phyloP scores from a whole-genome alignment of 352 stramenopile species.

The Thalassiosira livingstoniorum region DNA sequence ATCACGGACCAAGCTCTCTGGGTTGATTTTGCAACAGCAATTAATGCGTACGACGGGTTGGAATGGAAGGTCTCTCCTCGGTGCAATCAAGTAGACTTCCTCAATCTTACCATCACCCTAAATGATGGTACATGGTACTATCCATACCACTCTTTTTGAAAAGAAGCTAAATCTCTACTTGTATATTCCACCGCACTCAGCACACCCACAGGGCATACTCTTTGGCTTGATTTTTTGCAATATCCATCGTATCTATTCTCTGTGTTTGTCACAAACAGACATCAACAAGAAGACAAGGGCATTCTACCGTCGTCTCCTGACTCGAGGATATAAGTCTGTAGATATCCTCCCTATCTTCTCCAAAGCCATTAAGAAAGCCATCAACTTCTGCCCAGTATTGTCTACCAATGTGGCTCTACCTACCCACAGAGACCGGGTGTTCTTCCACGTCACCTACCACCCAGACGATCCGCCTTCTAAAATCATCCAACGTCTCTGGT shows the following conservation, averaged over 20 bases:
- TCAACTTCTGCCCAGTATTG: no score
- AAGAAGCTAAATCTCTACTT: conserved; percentile 49
- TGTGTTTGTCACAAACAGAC: not conserved
- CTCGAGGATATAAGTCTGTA: not conserved
- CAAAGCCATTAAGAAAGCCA: not conserved
- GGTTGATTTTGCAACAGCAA: not conserved
- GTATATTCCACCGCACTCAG: conserved; percentile 33
- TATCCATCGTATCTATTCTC: not conserved
- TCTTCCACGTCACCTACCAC: no score
- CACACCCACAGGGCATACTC: conserved; percentile 30
- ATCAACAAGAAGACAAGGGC: not conserved
- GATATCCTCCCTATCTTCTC: not conserved
- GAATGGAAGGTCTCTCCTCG: conserved; percentile 31
- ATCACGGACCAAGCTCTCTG: not conserved
- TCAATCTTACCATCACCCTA: conserved; percentile 51
- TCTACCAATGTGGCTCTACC: no score
- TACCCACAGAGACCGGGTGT: no score
- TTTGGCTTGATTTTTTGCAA: conserved; percentile 39
- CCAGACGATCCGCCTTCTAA: no score
- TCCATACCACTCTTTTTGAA: conserved; percentile 39
- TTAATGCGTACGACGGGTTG: conserved; percentile 34
- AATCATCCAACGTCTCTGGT: no score
- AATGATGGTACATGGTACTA: conserved; percentile 7
- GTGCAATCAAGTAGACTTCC: conserved; percentile 19
- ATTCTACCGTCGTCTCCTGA: not conserved